Conservation (phyloP, 208 protist genomes). For the Leishmania martiniquensis region DNA sequence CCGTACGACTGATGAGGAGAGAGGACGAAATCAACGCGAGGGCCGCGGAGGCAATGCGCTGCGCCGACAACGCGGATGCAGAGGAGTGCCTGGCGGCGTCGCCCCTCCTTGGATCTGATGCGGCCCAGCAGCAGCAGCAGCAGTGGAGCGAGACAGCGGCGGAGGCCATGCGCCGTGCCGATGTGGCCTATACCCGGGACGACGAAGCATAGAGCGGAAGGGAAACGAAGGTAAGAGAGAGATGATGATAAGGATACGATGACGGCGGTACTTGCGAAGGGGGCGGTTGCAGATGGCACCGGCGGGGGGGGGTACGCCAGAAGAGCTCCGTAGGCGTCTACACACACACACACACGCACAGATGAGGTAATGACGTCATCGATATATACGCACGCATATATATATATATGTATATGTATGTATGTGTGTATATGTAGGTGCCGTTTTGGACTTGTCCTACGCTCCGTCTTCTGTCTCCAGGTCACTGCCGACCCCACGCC, state of each 20-base stretch:
- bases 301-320: too few relatives aligned
- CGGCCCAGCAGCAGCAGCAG: not conserved
- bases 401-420: conserved; percentile 5
- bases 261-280: not conserved
- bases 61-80: conserved; percentile 23
- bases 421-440: too few relatives aligned
- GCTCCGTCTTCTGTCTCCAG: not conserved
- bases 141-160: conserved; percentile 14
- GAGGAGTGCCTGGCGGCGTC: conserved; percentile 9
- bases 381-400: too few relatives aligned
- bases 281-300: not conserved
- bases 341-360: too few relatives aligned
- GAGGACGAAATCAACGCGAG: conserved; percentile 26
- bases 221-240: not conserved
- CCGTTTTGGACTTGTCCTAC: too few relatives aligned
- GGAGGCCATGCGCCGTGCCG: conserved; percentile 29
- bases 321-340: too few relatives aligned
- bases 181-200: conserved; percentile 11
- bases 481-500: not conserved
- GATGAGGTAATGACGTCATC: not conserved
- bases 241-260: not conserved
- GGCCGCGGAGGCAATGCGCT: conserved; percentile 31
- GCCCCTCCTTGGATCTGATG: not conserved
- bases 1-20: conserved; percentile 10
- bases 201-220: conserved; percentile 11